Evolutionary conservation across 2,329 filamentous ascomycete genomes (phyloP), one percentile per base, ranked within the genome.

Genomic region (Paecilomyces sp.): DNA sequence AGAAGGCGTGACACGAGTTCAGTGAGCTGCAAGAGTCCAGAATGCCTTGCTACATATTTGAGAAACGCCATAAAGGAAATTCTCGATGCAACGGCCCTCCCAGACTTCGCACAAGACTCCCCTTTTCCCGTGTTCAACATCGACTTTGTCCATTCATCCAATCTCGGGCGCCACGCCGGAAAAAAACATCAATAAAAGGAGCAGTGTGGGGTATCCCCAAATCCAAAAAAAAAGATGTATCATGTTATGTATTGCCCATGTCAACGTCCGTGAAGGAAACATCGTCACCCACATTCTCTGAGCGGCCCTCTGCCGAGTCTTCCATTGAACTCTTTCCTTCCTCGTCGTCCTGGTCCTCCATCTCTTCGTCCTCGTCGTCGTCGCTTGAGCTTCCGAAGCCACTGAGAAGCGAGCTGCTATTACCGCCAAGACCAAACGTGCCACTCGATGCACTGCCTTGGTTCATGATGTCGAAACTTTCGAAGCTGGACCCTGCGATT

Each of bases 381-480:
- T 96, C 92, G 69, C 92, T 96, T 55, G 90, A 94, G 76, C 92
- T 96, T 70, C 91, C 92, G 76, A 97, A 97, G 57, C 92, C 92
- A 70, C 90, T 93, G 30, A 94, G 84, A 61, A 96, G 79, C 31
- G 89, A 88, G 57, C 67, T 71, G 56, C 69, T 69, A 56, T 89
- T 88, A 50, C 86, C 83, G 68, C 85, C 87, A 67, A 90, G 85
- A 51, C 87, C 85, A 72, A 92, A 93, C 13, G 84, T 83, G 1
- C 88, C 88, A 57, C 88, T 86, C 56, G 88, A 88, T 61, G 85
- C 86, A 60, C 82, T 83, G 62, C 83, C 83, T 66, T 87, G 85
- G 64, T 88, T 81, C 58, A 79, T 85, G 57, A 89, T 77, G 64
- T 92, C 90, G 70, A 92, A 85, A 64, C 77, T 82, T 66, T 84